Conservation (phyloP, 2,329 filamentous ascomycete species). For the Lojkania enalia region DNA sequence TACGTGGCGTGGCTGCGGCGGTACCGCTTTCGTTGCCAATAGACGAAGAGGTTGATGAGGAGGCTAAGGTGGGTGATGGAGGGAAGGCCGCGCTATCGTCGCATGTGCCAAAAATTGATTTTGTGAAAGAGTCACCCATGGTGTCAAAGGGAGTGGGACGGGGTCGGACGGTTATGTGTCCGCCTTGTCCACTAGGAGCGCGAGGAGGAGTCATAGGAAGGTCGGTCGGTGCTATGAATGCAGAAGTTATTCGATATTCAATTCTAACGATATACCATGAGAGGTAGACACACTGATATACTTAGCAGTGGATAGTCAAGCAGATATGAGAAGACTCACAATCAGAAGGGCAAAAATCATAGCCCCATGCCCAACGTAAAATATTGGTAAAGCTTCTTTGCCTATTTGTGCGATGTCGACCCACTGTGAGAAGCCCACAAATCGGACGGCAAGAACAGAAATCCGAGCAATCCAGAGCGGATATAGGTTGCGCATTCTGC, state of each 20-base stretch:
- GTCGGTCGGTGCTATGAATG: too few species aligned
- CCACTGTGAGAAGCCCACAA: slow-evolving; percentile 32
- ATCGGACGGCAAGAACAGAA: slow-evolving; percentile 60
- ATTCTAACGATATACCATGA: too few species aligned
- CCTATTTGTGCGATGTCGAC: slow-evolving; percentile 1
- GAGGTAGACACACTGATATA: too few species aligned
- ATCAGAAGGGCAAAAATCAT: slow-evolving; percentile 58
- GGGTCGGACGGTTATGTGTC: too few species aligned
- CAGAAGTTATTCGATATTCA: too few species aligned
- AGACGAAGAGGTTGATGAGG: slow-evolving; percentile 22
- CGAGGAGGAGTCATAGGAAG: too few species aligned
- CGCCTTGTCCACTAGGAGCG: too few species aligned
- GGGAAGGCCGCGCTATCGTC: slow-evolving; percentile 2
- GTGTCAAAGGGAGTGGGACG: slow-evolving; percentile 37
- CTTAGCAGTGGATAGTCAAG: too few species aligned
- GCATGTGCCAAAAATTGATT: slow-evolving; percentile 31
- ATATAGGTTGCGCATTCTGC: slow-evolving; percentile 59
- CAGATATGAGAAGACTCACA: slow-evolving; percentile 48
- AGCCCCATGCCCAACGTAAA: slow-evolving; percentile 58
- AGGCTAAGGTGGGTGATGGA: slow-evolving; percentile 39
- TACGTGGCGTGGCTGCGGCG: too few species aligned
- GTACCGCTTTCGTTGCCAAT: slow-evolving; percentile 19
- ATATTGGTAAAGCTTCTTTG: slow-evolving; percentile 33
- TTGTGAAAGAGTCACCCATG: slow-evolving; percentile 44
- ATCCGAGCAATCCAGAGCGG: slow-evolving; percentile 70